Evolutionary conservation across 176 grass and related monocot genomes (phyloP).

Genomic region (Avena insularis): DNA sequence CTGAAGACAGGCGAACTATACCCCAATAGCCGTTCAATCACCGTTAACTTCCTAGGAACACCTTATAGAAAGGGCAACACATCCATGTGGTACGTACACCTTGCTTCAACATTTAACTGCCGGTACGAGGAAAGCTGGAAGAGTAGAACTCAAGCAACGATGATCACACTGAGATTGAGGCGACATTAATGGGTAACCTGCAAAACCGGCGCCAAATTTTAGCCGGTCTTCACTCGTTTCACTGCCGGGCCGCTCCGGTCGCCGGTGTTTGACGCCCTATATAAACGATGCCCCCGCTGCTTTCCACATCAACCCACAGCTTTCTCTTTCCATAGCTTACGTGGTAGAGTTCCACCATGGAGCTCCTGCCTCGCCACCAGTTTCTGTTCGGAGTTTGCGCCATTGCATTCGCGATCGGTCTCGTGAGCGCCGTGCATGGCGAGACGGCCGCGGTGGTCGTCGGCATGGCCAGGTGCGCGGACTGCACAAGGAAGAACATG

Average conservation of each 20-base stretch:
- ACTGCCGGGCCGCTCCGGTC: not conserved
- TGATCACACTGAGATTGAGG: not conserved
- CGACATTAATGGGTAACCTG: conserved; percentile 37
- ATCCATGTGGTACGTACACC: conserved; percentile 22
- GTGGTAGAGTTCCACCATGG: conserved; percentile 34
- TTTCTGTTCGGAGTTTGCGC: conserved; percentile 18
- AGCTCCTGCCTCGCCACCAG: not conserved
- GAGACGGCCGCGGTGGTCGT: conserved; percentile 44
- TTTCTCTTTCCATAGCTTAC: not conserved
- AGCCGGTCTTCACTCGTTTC: conserved; percentile 14
- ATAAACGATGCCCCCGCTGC: not conserved
- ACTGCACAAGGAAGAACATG: conserved; percentile 54
- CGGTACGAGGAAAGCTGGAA: conserved; percentile 20
- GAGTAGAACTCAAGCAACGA: conserved; percentile 34
- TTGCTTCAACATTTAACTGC: conserved; percentile 1
- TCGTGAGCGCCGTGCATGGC: not conserved
- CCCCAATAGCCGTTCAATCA: too few relatives aligned
- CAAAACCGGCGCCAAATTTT: conserved; percentile 46
- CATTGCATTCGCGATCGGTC: conserved; percentile 6
- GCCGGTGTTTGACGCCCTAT: conserved; percentile 32
- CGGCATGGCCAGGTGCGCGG: conserved; percentile 51
- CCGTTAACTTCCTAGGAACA: not conserved
- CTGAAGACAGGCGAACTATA: not conserved
- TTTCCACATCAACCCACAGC: conserved; percentile 31
- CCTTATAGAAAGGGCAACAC: not conserved